Evolutionary conservation across 495 filamentous ascomycete species (phyloP).

Genomic region (Hypoxylon fragiforme): DNA sequence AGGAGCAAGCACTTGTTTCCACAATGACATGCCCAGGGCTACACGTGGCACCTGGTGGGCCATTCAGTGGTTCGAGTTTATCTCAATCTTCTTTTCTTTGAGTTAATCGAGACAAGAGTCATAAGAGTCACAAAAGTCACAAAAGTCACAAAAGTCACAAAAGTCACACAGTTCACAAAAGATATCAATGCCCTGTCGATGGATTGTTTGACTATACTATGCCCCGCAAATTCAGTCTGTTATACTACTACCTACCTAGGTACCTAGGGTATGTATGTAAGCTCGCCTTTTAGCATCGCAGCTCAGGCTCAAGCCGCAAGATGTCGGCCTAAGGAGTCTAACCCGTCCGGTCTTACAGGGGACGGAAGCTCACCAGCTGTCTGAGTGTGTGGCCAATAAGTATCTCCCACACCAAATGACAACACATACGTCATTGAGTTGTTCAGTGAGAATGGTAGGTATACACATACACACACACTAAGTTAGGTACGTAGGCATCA

Average conservation of each 20-base stretch:
- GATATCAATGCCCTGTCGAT: too few species aligned
- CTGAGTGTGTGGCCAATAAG: constrained; percentile 16
- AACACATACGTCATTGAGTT: constrained; percentile 31
- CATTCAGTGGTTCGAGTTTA: not conserved
- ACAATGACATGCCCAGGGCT: constrained; percentile 23
- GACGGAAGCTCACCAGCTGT: constrained; percentile 2
- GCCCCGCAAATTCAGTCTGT: constrained; percentile 22
- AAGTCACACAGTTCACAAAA: too few species aligned
- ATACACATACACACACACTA: too few species aligned
- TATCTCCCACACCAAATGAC: constrained; percentile 1
- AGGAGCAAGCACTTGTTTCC: constrained; percentile 3
- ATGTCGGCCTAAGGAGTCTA: constrained; percentile 2
- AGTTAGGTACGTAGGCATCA: constrained; percentile 8
- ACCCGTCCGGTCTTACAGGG: not conserved
- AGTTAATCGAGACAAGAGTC: too few species aligned
- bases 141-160: too few species aligned
- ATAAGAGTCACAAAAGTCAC: too few species aligned
- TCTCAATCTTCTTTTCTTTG: too few species aligned
- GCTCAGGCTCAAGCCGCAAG: constrained; percentile 5
- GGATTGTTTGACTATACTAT: too few species aligned
- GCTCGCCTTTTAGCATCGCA: constrained; percentile 18
- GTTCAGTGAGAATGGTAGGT: constrained; percentile 1
- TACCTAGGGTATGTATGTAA: constrained; percentile 1
- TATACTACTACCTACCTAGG: too few species aligned
- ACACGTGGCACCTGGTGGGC: constrained; percentile 17